Conservation (phyloP, 1,284 basidiomycete genomes). For the Afroboletus lepidellus region DNA sequence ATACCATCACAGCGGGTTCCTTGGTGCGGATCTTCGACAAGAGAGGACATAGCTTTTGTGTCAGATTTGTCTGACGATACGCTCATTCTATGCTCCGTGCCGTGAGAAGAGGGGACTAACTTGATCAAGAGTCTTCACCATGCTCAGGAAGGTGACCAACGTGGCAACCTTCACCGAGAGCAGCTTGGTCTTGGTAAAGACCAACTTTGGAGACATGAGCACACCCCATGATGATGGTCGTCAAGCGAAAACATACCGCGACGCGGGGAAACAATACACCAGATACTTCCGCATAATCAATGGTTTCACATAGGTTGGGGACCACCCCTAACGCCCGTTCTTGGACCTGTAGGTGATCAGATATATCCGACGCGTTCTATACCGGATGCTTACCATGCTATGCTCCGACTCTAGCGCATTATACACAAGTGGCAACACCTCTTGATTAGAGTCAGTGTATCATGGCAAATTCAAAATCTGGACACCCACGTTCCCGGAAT, state of each 20-base stretch:
- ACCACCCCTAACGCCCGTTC: slow-evolving; percentile 86
- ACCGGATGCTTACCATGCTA: slow-evolving; percentile 51
- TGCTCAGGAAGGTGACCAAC: slow-evolving; percentile 82
- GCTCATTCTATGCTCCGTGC: slow-evolving; percentile 5
- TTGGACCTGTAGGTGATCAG: slow-evolving; percentile 62
- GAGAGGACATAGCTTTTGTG: slow-evolving; percentile 92
- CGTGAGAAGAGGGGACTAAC: slow-evolving; percentile 38
- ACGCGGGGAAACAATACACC: slow-evolving; percentile 84
- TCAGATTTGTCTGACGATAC: slow-evolving; percentile 65
- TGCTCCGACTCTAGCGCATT: slow-evolving; percentile 94
- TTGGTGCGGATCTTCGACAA: slow-evolving; percentile 94
- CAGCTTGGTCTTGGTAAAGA: slow-evolving; percentile 88
- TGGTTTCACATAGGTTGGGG: slow-evolving; percentile 86
- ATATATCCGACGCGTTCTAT: background rate
- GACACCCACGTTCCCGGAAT: slow-evolving; percentile 82
- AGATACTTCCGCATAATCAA: slow-evolving; percentile 92
- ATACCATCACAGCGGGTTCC: slow-evolving; percentile 87
- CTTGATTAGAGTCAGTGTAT: slow-evolving; percentile 39
- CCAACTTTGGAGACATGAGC: slow-evolving; percentile 51
- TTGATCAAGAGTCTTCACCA: slow-evolving; percentile 95
- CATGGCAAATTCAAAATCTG: background rate
- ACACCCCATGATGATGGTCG: background rate
- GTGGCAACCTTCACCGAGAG: slow-evolving; percentile 89
- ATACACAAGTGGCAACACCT: slow-evolving; percentile 93
- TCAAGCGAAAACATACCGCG: slow-evolving; percentile 55